Conservation (phyloP, 108 stramenopile genomes). For the Fistulifera pelliculosa region DNA sequence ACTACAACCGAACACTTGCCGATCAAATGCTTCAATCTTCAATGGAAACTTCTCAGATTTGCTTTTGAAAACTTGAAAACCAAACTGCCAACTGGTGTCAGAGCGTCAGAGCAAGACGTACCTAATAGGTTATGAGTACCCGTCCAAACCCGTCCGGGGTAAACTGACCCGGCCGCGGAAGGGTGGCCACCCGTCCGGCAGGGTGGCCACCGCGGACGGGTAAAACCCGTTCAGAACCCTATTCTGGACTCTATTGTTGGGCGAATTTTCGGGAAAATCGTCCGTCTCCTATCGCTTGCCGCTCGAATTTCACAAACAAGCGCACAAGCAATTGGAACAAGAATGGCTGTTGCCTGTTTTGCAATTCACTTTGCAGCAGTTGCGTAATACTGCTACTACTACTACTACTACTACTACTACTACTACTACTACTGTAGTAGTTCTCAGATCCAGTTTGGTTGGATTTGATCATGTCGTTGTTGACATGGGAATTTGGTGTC, state of each 20-base stretch:
- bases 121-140: too few relatives aligned
- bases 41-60: too few relatives aligned
- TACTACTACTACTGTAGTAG: constrained; percentile 4
- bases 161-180: too few relatives aligned
- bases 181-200: too few relatives aligned
- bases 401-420: constrained; percentile 14
- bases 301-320: constrained; percentile 60
- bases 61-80: too few relatives aligned
- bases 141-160: too few relatives aligned
- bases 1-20: too few relatives aligned
- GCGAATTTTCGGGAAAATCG: constrained; percentile 70
- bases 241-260: constrained; percentile 45
- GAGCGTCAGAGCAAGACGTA: too few relatives aligned
- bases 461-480: constrained; percentile 44
- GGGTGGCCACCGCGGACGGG: too few relatives aligned
- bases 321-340: constrained; percentile 49
- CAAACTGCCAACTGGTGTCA: too few relatives aligned
- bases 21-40: too few relatives aligned
- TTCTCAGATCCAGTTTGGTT: constrained; percentile 9
- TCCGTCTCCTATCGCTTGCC: constrained; percentile 55
- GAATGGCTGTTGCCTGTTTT: constrained; percentile 6
- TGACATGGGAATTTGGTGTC: constrained; percentile 73
- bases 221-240: constrained; percentile 27
- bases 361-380: neutral
- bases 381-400: neutral